phyloP scores from a whole-genome alignment of 2,329 filamentous ascomycete genomes.

The Periconia sp. region DNA sequence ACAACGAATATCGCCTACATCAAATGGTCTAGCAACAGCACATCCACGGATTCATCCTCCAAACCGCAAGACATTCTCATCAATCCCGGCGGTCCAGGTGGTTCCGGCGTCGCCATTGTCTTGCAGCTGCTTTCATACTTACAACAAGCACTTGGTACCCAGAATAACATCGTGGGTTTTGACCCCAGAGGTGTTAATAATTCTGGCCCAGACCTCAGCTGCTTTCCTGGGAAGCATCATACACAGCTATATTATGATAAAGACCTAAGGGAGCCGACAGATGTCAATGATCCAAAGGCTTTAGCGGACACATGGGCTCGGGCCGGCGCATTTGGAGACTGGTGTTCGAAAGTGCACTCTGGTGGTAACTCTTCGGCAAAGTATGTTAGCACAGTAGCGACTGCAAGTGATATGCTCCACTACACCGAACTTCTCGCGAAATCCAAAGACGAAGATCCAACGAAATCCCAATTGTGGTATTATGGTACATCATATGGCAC shows the following conservation, averaged over 20 bases:
- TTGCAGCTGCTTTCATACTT: conserved; percentile 11
- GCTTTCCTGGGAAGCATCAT: conserved; percentile 32
- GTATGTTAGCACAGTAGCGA: conserved; percentile 23
- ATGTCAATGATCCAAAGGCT: conserved; percentile 4
- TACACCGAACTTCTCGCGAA: conserved; percentile 17
- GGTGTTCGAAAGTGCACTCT: conserved; percentile 16
- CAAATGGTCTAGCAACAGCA: conserved; percentile 37
- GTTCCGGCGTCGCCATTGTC: conserved; percentile 47
- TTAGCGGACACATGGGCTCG: conserved; percentile 3
- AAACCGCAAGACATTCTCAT: conserved; percentile 56
- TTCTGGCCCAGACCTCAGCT: conserved; percentile 34
- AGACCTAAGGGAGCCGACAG: conserved; percentile 1
- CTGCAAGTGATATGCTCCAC: conserved; percentile 16
- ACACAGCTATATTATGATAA: conserved; percentile 8
- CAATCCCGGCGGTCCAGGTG: conserved; percentile 57
- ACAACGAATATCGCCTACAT: conserved; percentile 53
- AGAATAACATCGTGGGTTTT: conserved; percentile 50
- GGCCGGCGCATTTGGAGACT: conserved; percentile 17
- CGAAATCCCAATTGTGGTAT: conserved; percentile 43
- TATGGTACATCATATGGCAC: conserved; percentile 52
- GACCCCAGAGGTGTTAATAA: conserved; percentile 52
- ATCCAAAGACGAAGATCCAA: conserved; percentile 12
- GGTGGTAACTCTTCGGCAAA: conserved; percentile 12
- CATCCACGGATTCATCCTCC: conserved; percentile 21
- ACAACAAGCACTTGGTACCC: conserved; percentile 18